Base-by-base conservation (phyloP, 768 basidiomycete species). In the Hygrophorus pudorinus region DNA sequence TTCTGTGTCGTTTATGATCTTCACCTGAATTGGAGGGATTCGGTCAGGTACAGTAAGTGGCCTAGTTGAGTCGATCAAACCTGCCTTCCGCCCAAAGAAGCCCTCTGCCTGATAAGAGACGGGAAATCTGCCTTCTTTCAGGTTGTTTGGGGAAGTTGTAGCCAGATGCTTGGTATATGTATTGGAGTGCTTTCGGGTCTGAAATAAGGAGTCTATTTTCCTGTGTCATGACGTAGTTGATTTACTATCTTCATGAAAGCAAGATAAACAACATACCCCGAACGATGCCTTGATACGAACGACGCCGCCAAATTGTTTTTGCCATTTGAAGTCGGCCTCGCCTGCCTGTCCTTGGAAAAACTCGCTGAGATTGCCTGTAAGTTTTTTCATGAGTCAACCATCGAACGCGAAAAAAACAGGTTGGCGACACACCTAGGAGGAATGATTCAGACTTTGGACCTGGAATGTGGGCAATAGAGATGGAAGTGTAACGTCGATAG, bases 121-220 rank as follows among this genome's bases (percentile, higher is more conserved):
- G 63, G 28, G 70, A 73, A 31, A 73, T 66, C 48, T 72, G 68
- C 27, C 68, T 68, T 39, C 73, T 59, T 52, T 73, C 69, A 9
- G 65, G 66, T 63, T 68, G 69, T 55, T 78, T 76, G 29, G 66
- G 62, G 54, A 72, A 76, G 11, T 65, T 65, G 52, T 78, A 78
- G 62, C 69, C 69, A 12, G 70, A 71, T 14, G 74, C 73, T 44
- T 77, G 73, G 42, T 70, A 68, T 20, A 77, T 71, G 50, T 77
- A 71, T 49, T 76, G 72, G n/a, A 79, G 59, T 3, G 76, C 74
- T 55, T 76, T 76, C 1, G 73, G 75, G 46, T 79, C 77, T 21
- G 73, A 69, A 43, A 76, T 65, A 38, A 73, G 57, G 28, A 79
- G 58, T 14, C 72, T 67, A 52, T 76, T 71, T 49, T 74, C 69